These are phyloP conservation scores for Sugiyamaella valdiviana DNA, from an alignment of 805 yeast genomes.

Conservation along the genomic window DNA sequence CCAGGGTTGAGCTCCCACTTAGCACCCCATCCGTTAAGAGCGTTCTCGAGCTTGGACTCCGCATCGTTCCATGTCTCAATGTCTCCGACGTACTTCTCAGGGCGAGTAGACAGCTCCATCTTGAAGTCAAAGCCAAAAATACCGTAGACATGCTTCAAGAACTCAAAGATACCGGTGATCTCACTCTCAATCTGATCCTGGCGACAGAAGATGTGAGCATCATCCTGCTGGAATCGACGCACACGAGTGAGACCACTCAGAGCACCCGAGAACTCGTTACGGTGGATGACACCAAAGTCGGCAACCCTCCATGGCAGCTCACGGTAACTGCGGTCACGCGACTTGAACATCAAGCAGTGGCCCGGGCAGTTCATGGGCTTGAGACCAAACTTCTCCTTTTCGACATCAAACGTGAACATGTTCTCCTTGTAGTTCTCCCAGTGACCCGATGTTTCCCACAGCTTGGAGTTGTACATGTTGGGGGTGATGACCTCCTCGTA, in stretches of 20 bases:
- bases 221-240: slow-evolving; percentile 98
- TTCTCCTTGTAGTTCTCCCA: slow-evolving; percentile 97
- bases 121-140: slow-evolving; percentile 90
- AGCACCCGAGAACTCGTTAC: slow-evolving; percentile 96
- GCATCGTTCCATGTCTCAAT: slow-evolving; percentile 91
- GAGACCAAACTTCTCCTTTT: slow-evolving; percentile 89
- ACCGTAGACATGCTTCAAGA: slow-evolving; percentile 79
- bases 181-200: slow-evolving; percentile 84
- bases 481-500: slow-evolving; percentile 99
- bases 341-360: slow-evolving; percentile 87
- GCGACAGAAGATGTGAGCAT: slow-evolving; percentile 96
- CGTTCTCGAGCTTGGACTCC: slow-evolving; percentile 73
- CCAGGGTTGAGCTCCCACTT: slow-evolving; percentile 93
- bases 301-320: slow-evolving; percentile 99
- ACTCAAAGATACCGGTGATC: slow-evolving; percentile 77
- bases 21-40: slow-evolving; percentile 80
- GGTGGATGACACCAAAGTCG: slow-evolving; percentile 93
- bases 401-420: slow-evolving; percentile 95
- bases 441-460: slow-evolving; percentile 99
- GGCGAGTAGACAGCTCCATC: slow-evolving; percentile 96
- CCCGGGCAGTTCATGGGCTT: slow-evolving; percentile 93
- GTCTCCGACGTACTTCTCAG: slow-evolving; percentile 94
- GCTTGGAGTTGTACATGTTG: slow-evolving; percentile 93
- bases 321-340: slow-evolving; percentile 91
- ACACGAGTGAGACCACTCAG: slow-evolving; percentile 93